Evolutionary conservation across 805 yeast genomes (phyloP), one percentile per base, ranked within the genome.

Genomic region (Diddensiella santjacobensis): DNA sequence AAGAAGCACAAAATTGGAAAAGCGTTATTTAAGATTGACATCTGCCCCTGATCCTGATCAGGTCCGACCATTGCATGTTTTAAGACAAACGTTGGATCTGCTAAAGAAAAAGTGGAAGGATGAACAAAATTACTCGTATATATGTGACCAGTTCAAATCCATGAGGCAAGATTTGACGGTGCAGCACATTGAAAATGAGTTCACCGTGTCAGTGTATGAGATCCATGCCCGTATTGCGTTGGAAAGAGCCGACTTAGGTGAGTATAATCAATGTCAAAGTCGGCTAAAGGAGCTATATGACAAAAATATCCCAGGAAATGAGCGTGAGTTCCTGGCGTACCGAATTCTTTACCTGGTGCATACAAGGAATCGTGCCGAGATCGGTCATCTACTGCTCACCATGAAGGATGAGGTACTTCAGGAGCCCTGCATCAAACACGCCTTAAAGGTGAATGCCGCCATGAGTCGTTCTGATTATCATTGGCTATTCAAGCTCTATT

Each of bases 231-330:
- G 89, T 42, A 71, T 90, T n/a, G 95, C 97, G 0, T 74, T 91
- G 33, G 84, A 81, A 56, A 82, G 84, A 60, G 75, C 78, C 36
- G 99, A 91, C 65, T 68, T 91, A 53, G 97, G 97, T 6, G 98
- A 93, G 65, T 89, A 86, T 64, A 93, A 93, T 68, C 97, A 91
- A 64, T 93, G 98, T 63, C 95, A 86, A 65, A 80, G 95, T 13
- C 87, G 88, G 58, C 68, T 93, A 44, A 78, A 78, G 53, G 71
- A 75, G 40, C 69, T 90, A 20, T 90, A 84, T 60, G 76, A 71
- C 22, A 57, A 59, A 20, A 69, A 70, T 3, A 64, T 67, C 5
- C 55, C 62, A 2, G 68, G 71, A 8, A 63, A 70, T 11, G 70
- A 71, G 47, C 66, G 72, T 55, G 96, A 90, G 61, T 87, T 87